Evolutionary conservation across 1,284 basidiomycete genomes (phyloP), one percentile per base, ranked within the genome.

Genomic region (Schizophyllum commune): DNA sequence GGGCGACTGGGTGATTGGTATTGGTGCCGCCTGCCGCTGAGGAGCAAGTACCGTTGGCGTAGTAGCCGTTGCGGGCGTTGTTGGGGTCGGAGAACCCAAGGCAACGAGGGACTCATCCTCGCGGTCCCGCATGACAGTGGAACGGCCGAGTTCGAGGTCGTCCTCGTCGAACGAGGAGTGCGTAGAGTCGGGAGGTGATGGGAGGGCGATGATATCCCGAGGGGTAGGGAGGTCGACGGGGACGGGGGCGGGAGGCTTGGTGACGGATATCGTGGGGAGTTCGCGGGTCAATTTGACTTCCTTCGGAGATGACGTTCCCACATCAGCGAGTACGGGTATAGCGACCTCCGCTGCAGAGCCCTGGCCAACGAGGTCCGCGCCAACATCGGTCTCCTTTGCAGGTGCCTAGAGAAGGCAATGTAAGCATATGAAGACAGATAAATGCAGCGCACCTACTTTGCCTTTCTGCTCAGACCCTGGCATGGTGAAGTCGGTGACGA

Each of bases 191-290:
- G 75, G 76, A 3, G 78, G 77, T 22, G 79, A 80, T 15, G 75
- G 73, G 15, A 76, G 69, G 9, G 77, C 68, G 8, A 76, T 72
- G 60, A 90, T 83, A 66, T 89, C 86, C 47, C 77, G 78, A 19
- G 79, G 75, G 22, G 83, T 87, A 1, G 88, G 89, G 19, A 91
- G 74, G 57, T 78, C 77, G 8, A 91, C 79, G 52, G 88, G 86
- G 57, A 78, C 70, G 19, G 89, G 89, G 0, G 80, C 81, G 2
- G 87, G 87, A 17, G 65, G 79, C 73, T 84, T 89, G 33, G 86
- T 85, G 63, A 88, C 73, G 27, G 84, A 82, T 62, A 88, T 84
- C 9, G 75, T 79, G 22, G 86, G 85, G 59, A 83, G 19, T 55
- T 13, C 53, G 19, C 52, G 69, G 65, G 60, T 65, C 63, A 61